Evolutionary conservation across 257 asterid genomes (phyloP), one percentile per base, ranked within the genome.

Genomic region (Solanum sejunctum): DNA sequence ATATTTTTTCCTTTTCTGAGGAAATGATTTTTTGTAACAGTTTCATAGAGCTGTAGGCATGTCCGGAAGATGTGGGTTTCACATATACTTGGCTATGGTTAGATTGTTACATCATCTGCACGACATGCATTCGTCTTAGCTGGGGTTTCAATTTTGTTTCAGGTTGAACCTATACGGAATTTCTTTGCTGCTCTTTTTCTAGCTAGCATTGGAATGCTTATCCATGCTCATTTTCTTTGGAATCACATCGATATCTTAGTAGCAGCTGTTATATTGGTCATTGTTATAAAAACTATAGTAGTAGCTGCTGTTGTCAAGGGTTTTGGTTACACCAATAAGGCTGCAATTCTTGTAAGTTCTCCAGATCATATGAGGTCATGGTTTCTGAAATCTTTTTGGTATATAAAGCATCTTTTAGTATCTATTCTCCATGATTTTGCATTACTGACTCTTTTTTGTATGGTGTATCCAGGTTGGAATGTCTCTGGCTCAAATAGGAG

Each of bases 401-500:
- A 15, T 49, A 13, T 52, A 49, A 47, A 75, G n/a, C 61, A 49
- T 26, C 23, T 23, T 13, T 75, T 75, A 47, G 39, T 23, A 21
- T 75, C 21, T 75, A 15, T 23, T 75, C 81, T 49, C 81, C 81
- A 49, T 75, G 23, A 8, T 52, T 51, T 51, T 77, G 47, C 56
- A 72, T 51, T 77, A 77, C 26, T 9, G 41, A 52, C 63, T 77
- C 56, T 77, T 51, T n/a, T 77, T 77, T 52, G 26, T 51, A 75
- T 49, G 47, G 26, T 77, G 15, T 77, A 47, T 88, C 77, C 89
- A 94, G 98, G 98, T 94, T 88, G 98, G 96, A 70, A 92, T 94
- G 96, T 94, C 98, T 75, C 91, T 94, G 81, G 97, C 98, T 21
- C 98, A 94, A 88, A 94, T 94, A 85, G 98, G 98, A 82, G 97